Evolutionary conservation across 129 eudicot genomes (phyloP).

Genomic region (Centaurea solstitialis): DNA sequence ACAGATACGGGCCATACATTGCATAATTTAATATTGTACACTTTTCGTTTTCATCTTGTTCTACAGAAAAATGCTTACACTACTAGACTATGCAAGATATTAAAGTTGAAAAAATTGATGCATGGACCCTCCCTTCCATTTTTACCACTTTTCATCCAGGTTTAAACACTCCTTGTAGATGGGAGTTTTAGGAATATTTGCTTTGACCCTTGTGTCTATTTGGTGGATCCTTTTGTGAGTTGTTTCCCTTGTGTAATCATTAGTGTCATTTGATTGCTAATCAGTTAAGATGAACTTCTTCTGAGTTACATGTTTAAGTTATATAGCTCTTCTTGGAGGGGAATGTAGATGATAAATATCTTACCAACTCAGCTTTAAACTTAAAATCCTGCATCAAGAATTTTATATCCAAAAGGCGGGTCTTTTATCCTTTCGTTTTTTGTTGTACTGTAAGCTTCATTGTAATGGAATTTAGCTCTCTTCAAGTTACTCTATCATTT

Average conservation of each 20-base stretch:
- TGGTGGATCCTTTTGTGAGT: neutral
- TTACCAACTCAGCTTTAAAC: neutral
- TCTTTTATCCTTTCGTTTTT: neutral
- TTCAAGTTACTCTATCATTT: neutral
- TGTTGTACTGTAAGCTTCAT: constrained; percentile 4
- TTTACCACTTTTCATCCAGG: neutral
- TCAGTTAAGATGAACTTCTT: neutral
- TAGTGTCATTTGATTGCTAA: neutral
- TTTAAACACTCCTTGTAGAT: neutral
- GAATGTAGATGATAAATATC: neutral
- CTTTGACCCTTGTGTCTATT: neutral
- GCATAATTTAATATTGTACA: neutral
- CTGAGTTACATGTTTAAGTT: neutral
- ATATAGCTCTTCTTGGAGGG: neutral
- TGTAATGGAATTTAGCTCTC: constrained; percentile 6
- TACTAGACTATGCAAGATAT: constrained; percentile 9
- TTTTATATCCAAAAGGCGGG: neutral
- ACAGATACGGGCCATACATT: constrained; percentile 83
- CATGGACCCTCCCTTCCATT: neutral
- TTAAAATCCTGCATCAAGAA: neutral
- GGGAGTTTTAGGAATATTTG: neutral
- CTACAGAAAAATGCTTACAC: neutral
- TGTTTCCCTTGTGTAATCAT: neutral
- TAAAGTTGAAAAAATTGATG: neutral
- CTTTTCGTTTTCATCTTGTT: neutral